Conservation (phyloP, 2,329 filamentous ascomycete genomes). For the Sarocladiaceae sp. region DNA sequence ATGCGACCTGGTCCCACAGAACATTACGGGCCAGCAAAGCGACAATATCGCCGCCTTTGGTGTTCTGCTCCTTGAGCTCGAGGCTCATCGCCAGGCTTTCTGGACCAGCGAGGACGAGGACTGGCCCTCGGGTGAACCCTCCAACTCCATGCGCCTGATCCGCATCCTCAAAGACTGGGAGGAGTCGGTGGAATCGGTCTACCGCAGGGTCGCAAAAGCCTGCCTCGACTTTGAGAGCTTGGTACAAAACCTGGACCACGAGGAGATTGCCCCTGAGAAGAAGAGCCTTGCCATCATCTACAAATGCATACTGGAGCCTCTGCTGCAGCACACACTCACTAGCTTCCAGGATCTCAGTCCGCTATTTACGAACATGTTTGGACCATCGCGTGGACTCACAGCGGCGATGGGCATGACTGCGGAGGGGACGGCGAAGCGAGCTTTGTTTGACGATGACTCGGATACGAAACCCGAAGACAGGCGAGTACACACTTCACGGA, state of each 20-base stretch:
- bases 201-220: neutral
- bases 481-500: too few species aligned
- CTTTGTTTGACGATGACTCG: conserved; percentile 1
- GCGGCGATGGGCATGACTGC: neutral
- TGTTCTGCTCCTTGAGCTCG: conserved; percentile 5
- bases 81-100: neutral
- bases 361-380: neutral
- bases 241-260: neutral
- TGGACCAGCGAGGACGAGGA: conserved; percentile 1
- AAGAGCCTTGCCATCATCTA: conserved; percentile 3
- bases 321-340: neutral
- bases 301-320: conserved; percentile 4
- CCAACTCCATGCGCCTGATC: neutral
- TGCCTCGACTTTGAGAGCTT: neutral
- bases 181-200: neutral
- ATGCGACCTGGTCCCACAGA: neutral
- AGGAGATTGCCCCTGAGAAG: neutral
- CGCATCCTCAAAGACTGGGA: neutral
- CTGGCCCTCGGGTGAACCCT: neutral
- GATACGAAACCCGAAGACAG: too few species aligned
- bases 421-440: neutral
- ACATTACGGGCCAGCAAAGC: neutral
- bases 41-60: conserved; percentile 5
- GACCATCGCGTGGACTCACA: neutral
- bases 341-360: neutral